phyloP scores from a whole-genome alignment of 2,329 filamentous ascomycete species.

The Penicillium sp. region DNA sequence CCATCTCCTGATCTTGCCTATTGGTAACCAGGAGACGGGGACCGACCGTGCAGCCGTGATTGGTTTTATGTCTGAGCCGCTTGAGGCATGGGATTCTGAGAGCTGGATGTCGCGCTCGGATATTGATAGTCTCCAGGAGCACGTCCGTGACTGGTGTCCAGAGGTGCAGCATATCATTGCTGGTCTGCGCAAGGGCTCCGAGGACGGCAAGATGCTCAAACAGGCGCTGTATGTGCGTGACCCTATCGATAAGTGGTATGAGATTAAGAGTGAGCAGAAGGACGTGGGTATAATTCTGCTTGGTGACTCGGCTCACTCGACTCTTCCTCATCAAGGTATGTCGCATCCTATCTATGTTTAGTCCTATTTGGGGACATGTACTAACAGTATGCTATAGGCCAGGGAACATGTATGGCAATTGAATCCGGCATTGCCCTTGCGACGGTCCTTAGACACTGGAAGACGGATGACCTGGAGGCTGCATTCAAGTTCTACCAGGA shows the following conservation, averaged over 20 bases:
- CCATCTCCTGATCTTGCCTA: slow-evolving; percentile 40
- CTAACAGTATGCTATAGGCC: slow-evolving; percentile 23
- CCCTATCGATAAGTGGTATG: slow-evolving; percentile 34
- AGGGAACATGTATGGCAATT: slow-evolving; percentile 38
- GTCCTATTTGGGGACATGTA: background rate
- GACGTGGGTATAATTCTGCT: slow-evolving; percentile 33
- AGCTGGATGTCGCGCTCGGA: slow-evolving; percentile 37
- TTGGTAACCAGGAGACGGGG: slow-evolving; percentile 36
- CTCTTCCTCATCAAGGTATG: slow-evolving; percentile 36
- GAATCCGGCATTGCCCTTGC: slow-evolving; percentile 37
- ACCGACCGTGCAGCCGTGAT: slow-evolving; percentile 37
- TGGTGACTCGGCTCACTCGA: slow-evolving; percentile 38
- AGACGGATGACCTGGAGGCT: slow-evolving; percentile 24
- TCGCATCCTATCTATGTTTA: background rate
- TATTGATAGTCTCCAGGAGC: slow-evolving; percentile 36
- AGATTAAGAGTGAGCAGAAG: slow-evolving; percentile 26
- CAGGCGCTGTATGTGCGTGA: slow-evolving; percentile 38
- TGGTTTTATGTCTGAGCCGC: slow-evolving; percentile 40
- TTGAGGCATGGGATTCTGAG: slow-evolving; percentile 39
- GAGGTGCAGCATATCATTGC: slow-evolving; percentile 36
- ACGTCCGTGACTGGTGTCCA: slow-evolving; percentile 36
- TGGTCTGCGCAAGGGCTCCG: slow-evolving; percentile 31
- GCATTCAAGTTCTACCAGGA: slow-evolving; percentile 40
- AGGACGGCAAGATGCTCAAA: slow-evolving; percentile 37
- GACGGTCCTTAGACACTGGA: slow-evolving; percentile 34